phyloP scores from a whole-genome alignment of 768 basidiomycete species.

The Gautieria morchelliformis region DNA sequence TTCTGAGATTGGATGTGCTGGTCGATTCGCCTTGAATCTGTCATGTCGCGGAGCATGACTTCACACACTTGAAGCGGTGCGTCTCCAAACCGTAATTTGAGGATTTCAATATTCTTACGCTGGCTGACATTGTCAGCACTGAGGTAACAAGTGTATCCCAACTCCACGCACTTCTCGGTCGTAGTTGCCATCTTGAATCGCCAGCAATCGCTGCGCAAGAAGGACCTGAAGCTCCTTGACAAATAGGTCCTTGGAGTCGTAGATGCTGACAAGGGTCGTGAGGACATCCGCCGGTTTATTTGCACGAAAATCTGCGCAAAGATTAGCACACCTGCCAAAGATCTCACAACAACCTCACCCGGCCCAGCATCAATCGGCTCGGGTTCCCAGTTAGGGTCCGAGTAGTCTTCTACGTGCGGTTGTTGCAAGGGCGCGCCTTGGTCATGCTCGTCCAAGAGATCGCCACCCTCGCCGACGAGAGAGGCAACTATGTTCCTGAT shows the following conservation, averaged over 20 bases:
- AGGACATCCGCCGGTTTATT: slow-evolving; percentile 91
- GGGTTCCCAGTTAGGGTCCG: slow-evolving; percentile 89
- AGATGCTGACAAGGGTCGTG: slow-evolving; percentile 94
- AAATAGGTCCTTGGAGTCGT: slow-evolving; percentile 94
- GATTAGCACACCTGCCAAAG: background rate
- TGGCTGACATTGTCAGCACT: slow-evolving; percentile 22
- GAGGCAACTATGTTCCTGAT: slow-evolving; percentile 89
- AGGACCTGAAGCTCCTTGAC: slow-evolving; percentile 91
- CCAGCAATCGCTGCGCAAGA: slow-evolving; percentile 77
- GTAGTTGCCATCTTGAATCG: slow-evolving; percentile 68
- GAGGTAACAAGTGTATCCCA: background rate
- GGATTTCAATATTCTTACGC: slow-evolving; percentile 86
- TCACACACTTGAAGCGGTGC: slow-evolving; percentile 89
- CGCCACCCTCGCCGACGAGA: slow-evolving; percentile 78
- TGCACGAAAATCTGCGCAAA: slow-evolving; percentile 67
- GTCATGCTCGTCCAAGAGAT: slow-evolving; percentile 80
- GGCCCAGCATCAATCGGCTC: slow-evolving; percentile 96
- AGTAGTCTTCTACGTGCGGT: slow-evolving; percentile 74
- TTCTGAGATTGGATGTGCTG: slow-evolving; percentile 75
- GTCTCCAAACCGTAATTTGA: slow-evolving; percentile 96
- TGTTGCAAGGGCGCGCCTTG: slow-evolving; percentile 68
- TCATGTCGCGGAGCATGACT: slow-evolving; percentile 97
- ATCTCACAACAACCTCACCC: slow-evolving; percentile 35
- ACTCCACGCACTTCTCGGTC: slow-evolving; percentile 47
- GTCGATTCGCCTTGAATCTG: slow-evolving; percentile 86